Conservation (phyloP, 2,329 filamentous ascomycete genomes). For the Gnomoniopsis smithogilvyi region DNA sequence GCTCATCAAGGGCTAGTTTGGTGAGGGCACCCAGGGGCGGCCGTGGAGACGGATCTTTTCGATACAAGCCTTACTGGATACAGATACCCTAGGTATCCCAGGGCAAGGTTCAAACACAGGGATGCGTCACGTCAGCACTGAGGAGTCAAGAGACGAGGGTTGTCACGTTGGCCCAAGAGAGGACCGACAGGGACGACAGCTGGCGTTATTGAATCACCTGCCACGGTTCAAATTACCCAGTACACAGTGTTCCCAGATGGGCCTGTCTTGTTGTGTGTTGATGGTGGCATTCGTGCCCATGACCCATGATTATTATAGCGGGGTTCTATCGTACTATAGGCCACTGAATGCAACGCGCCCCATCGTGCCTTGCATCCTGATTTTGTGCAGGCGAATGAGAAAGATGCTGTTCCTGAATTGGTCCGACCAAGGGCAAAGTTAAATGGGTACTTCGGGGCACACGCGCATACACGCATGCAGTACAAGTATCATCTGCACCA, state of each 20-base stretch:
- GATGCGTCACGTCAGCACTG: too few species aligned
- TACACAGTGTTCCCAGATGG: constrained; percentile 1
- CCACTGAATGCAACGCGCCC: constrained; percentile 13
- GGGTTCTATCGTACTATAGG: constrained; percentile 8
- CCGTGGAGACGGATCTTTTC: too few species aligned
- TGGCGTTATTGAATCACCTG: background rate
- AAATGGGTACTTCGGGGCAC: background rate
- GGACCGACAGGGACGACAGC: background rate
- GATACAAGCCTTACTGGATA: too few species aligned
- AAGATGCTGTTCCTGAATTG: constrained; percentile 14
- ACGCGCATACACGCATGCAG: background rate
- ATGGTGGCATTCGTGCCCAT: constrained; percentile 1
- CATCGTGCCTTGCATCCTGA: constrained; percentile 14
- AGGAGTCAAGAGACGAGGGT: too few species aligned
- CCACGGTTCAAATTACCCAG: background rate
- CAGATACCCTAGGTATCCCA: too few species aligned
- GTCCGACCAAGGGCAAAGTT: background rate
- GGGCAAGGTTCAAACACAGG: too few species aligned
- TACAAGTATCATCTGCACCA: background rate
- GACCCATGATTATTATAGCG: constrained; percentile 5
- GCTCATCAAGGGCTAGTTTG: too few species aligned
- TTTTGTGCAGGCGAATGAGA: constrained; percentile 16
- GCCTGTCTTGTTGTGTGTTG: background rate
- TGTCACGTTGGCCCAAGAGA: too few species aligned
- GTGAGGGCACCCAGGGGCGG: too few species aligned